Base-by-base conservation (phyloP, 805 yeast genomes). In the Helenozyma baotianmanensis region DNA sequence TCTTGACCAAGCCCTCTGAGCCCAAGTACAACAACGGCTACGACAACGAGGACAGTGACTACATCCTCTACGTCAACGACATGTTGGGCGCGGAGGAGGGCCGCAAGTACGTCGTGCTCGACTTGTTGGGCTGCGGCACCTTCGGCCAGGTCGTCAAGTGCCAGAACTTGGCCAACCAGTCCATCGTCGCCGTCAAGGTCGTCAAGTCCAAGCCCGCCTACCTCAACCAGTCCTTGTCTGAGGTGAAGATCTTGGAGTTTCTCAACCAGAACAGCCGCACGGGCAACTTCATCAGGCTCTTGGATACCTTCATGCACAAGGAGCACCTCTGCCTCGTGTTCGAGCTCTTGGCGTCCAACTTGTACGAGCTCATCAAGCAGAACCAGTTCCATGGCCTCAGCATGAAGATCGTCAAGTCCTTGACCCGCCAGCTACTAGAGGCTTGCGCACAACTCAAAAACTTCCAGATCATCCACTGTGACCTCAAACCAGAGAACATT, bases 81-180 rank as follows among this genome's bases (percentile, higher is more conserved):
- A 79, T 92, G 15, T 63, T 92, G 25, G 97, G 98, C 4, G 70
- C 77, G 3, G 86, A 82, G 47, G 92, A 85, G 44, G 89, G 86
- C 38, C 70, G 89, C 34, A 83, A 85, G 53, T 90, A 89, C 54
- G 70, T 92, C 50, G 96, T 92, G 4, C 64, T 92, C 37, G 97
- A 90, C 57, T 70, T 92, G 11, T 61, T 92, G 25, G 99, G 99
- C 1, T 90, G 89, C 41, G 99, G 99, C 2, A 89, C 98, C 1
- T 92, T 92, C 68, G 98, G 98, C 8, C 97, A 92, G 62, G 99
- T 92, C 29, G 94, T 89, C 25, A 92, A 90, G 61, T 90, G 97
- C 60, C 95, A 86, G 55, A 75, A 79, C 47, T 64, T 82, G 51
- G 56, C 72, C 24, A 84, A 88, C 28, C 92, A 87, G 53, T 90